phyloP scores from a whole-genome alignment of 2,329 filamentous ascomycete species.

The Colletotrichum orbiculare region DNA sequence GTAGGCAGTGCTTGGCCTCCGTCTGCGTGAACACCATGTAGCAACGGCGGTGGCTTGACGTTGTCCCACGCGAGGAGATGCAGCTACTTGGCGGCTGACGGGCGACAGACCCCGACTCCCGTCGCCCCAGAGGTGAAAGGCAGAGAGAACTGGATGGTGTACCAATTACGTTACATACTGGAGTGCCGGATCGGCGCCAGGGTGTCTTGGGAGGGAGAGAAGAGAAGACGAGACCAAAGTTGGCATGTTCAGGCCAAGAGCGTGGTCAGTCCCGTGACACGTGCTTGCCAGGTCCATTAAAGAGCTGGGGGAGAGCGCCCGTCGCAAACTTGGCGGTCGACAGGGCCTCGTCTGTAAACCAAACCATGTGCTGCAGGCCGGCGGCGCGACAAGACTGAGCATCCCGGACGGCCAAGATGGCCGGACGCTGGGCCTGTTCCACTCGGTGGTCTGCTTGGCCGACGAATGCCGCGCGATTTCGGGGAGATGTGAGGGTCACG shows the following conservation, averaged over 20 bases:
- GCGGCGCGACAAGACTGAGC: neutral
- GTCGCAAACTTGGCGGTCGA: neutral
- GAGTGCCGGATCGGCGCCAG: conserved; percentile 9
- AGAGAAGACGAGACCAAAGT: neutral
- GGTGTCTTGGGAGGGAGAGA: conserved; percentile 8
- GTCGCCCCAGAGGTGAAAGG: no score
- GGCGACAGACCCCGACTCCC: neutral
- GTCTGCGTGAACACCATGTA: neutral
- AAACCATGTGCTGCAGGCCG: conserved; percentile 7
- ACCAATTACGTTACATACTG: neutral
- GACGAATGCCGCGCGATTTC: conserved; percentile 1
- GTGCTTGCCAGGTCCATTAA: neutral
- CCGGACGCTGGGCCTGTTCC: neutral
- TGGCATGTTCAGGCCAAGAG: conserved; percentile 17
- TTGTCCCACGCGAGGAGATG: neutral
- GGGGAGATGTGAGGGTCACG: neutral
- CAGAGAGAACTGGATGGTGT: neutral
- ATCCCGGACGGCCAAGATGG: conserved; percentile 15
- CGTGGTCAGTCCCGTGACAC: neutral
- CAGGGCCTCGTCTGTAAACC: neutral
- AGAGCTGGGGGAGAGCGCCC: neutral
- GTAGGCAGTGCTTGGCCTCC: neutral
- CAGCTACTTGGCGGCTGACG: conserved; percentile 14
- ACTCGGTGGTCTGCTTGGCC: conserved; percentile 2
- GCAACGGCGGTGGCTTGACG: conserved; percentile 1